A percentile compares a stretch with the other conserved stretches of the same genome.
These are phyloP conservation scores for Ustilaginoidea virens DNA, from an alignment of 2,329 filamentous ascomycete species.

Conservation along the genomic window DNA sequence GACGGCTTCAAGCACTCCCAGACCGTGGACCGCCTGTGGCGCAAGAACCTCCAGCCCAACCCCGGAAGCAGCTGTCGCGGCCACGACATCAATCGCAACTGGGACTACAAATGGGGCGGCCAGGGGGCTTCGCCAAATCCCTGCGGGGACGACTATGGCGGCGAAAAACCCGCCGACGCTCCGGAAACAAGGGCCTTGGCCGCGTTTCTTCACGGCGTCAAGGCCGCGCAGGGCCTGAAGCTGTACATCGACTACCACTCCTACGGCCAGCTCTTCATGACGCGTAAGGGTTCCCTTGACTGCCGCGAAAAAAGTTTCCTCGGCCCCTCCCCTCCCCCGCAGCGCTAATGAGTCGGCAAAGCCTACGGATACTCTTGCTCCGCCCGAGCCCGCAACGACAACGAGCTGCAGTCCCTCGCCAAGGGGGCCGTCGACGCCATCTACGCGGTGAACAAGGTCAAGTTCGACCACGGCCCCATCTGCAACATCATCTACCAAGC, in stretches of 20 bases:
- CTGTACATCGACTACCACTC: conserved; percentile 52
- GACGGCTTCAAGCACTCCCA: conserved; percentile 47
- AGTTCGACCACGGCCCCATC: conserved; percentile 32
- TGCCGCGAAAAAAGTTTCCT: too few relatives aligned
- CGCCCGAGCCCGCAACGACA: conserved; percentile 26
- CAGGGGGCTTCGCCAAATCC: conserved; percentile 33
- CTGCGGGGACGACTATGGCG: conserved; percentile 34
- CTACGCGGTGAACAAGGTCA: conserved; percentile 21
- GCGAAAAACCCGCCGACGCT: conserved; percentile 25
- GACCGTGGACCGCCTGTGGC: conserved; percentile 41
- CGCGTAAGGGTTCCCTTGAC: conserved; percentile 46
- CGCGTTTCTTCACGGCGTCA: conserved; percentile 16
- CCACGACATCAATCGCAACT: conserved; percentile 45
- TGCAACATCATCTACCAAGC: conserved; percentile 48
- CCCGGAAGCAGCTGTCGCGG: conserved; percentile 28
- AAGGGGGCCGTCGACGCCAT: conserved; percentile 34
- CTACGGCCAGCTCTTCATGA: conserved; percentile 44
- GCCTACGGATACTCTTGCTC: conserved; percentile 46
- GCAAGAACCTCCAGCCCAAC: conserved; percentile 38
- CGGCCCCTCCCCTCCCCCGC: too few relatives aligned
- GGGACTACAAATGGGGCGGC: conserved; percentile 37
- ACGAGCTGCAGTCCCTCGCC: conserved; percentile 33
- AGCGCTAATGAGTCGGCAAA: too few relatives aligned
- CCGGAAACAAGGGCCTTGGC: conserved; percentile 36
- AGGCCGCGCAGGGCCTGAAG: conserved; percentile 31